Evolutionary conservation across 1,284 basidiomycete species (phyloP).

Genomic region (Pisolithus thermaeus): DNA sequence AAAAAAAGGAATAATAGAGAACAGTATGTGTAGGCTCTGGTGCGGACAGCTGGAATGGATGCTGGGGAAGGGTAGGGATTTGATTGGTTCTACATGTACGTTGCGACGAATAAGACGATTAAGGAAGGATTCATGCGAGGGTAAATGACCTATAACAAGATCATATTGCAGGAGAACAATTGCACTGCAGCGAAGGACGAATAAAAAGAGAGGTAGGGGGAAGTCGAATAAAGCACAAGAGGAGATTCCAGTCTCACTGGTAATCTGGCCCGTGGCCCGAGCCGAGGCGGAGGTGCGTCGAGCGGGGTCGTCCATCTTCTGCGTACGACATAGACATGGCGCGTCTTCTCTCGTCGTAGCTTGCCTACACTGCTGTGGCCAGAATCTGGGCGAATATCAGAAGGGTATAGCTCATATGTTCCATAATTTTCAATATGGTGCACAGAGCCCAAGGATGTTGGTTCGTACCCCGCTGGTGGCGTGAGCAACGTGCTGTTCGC

Average conservation of each 20-base stretch:
- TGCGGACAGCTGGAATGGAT: not conserved
- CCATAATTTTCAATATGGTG: slow-evolving; percentile 12
- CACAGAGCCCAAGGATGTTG: slow-evolving; percentile 14
- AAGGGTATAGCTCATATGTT: slow-evolving; percentile 17
- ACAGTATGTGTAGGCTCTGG: not conserved
- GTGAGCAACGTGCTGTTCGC: slow-evolving; percentile 47
- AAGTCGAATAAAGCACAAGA: not conserved
- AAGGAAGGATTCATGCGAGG: not conserved
- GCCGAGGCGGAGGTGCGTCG: slow-evolving; percentile 11
- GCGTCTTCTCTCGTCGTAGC: slow-evolving; percentile 18
- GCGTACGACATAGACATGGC: not conserved
- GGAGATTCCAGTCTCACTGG: slow-evolving; percentile 3
- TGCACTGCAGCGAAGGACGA: not conserved
- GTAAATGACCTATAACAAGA: not conserved
- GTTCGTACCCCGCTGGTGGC: slow-evolving; percentile 40
- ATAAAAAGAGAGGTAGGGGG: not conserved
- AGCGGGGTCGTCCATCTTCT: slow-evolving; percentile 15
- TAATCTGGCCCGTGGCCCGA: slow-evolving; percentile 8
- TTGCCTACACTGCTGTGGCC: slow-evolving; percentile 14
- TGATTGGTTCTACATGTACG: not conserved
- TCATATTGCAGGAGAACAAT: not conserved
- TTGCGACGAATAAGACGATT: not conserved
- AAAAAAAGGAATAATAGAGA: not conserved
- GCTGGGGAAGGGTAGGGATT: not conserved
- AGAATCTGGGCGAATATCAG: slow-evolving; percentile 17